A percentile compares a stretch with the other conserved stretches of the same genome.
Conservation (phyloP, 371 early-diverging fungal species). For the Saksenaea oblongispora region DNA sequence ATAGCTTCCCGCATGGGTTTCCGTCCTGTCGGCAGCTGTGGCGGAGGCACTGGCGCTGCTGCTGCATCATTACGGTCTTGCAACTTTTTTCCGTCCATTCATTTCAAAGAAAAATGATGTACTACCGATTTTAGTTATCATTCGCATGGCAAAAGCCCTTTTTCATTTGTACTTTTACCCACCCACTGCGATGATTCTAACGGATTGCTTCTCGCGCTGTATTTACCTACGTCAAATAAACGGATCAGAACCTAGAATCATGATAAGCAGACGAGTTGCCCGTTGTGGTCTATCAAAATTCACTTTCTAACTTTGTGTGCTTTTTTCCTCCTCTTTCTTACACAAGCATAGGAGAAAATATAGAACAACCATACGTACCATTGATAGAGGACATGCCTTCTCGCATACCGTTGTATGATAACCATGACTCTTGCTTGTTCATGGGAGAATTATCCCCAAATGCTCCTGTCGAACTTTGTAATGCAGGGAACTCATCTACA, state of each 20-base stretch:
- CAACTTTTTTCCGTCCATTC: background rate
- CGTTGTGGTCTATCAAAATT: background rate
- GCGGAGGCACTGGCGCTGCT: background rate
- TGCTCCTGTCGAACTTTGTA: constrained; percentile 26
- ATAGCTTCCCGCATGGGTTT: background rate
- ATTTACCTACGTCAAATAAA: background rate
- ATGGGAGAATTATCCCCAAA: background rate
- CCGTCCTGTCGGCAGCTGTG: background rate
- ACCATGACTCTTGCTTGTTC: background rate
- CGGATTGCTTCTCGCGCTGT: background rate
- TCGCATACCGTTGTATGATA: background rate
- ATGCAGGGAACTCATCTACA: constrained; percentile 53
- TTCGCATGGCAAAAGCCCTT: background rate
- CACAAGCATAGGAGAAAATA: constrained; percentile 4
- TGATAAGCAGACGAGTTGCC: background rate
- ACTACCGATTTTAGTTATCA: background rate
- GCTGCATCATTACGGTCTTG: background rate
- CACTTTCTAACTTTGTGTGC: too few relatives aligned
- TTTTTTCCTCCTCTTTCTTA: background rate
- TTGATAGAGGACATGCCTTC: constrained; percentile 9
- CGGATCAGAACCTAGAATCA: background rate
- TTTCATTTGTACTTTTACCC: background rate
- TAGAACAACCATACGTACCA: background rate
- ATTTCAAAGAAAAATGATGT: background rate
- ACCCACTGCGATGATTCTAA: background rate